Conservation (phyloP, 345 rosid species). For the Melaleuca alternifolia region DNA sequence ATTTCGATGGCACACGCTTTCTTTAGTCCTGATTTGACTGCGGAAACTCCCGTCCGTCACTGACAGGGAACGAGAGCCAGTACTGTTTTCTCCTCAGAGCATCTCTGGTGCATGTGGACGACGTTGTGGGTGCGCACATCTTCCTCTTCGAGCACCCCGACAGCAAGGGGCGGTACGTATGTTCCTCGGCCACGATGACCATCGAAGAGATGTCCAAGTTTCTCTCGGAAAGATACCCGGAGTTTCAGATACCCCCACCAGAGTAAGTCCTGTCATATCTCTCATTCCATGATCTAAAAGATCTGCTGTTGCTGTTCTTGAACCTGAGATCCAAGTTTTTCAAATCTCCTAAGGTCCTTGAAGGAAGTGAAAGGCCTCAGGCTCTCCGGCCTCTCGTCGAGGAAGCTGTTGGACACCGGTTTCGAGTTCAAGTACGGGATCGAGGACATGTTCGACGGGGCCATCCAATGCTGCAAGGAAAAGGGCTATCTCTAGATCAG, state of each 20-base stretch:
- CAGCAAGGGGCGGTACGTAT: constrained; percentile 28
- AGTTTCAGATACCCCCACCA: constrained; percentile 7
- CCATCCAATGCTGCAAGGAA: constrained; percentile 14
- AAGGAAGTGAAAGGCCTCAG: background rate
- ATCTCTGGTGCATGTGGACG: constrained; percentile 24
- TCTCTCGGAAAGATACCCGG: too few species aligned
- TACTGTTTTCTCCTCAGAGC: background rate
- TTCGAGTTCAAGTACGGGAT: constrained; percentile 19
- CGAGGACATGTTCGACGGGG: constrained; percentile 22
- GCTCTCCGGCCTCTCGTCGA: constrained; percentile 3
- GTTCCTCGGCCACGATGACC: constrained; percentile 13
- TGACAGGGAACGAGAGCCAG: background rate
- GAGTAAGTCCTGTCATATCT: constrained; percentile 7
- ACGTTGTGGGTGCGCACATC: constrained; percentile 27
- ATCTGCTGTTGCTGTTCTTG: background rate
- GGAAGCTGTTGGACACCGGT: constrained; percentile 21
- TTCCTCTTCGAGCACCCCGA: constrained; percentile 17
- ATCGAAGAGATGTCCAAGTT: constrained; percentile 11
- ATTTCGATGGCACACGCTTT: background rate
- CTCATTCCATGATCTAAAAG: background rate
- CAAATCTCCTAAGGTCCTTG: background rate
- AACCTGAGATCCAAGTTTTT: background rate
- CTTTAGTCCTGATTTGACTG: background rate
- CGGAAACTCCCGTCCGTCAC: background rate
- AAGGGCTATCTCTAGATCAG: constrained; percentile 12